phyloP scores from a whole-genome alignment of 495 filamentous ascomycete genomes.

The Annulohypoxylon nitens region DNA sequence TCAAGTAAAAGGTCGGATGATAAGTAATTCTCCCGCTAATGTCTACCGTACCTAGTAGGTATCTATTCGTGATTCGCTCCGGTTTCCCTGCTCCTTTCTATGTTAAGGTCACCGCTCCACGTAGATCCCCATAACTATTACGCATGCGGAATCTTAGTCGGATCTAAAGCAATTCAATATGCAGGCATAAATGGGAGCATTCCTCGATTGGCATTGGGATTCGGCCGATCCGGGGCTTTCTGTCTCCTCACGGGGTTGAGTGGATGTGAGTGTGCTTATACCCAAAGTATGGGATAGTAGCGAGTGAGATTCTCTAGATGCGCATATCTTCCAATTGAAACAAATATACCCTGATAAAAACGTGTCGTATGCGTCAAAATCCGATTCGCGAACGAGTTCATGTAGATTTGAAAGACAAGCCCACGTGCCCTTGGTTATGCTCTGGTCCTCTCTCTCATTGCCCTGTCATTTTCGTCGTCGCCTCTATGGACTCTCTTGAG shows the following conservation, averaged over 20 bases:
- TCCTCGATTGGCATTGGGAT: background rate
- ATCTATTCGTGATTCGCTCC: slow-evolving; percentile 5
- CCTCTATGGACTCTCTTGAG: slow-evolving; percentile 39
- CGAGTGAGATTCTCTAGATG: background rate
- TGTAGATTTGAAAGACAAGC: background rate
- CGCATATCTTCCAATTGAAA: background rate
- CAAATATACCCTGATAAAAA: background rate
- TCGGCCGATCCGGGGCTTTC: background rate
- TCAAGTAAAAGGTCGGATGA: background rate
- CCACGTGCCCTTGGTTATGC: background rate
- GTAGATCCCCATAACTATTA: background rate
- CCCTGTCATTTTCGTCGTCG: slow-evolving; percentile 26
- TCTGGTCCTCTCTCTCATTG: slow-evolving; percentile 1
- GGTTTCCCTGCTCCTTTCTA: background rate
- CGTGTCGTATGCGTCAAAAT: background rate
- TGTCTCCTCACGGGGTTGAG: background rate
- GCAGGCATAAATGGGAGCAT: background rate
- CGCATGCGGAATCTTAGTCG: background rate
- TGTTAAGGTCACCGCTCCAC: slow-evolving; percentile 17
- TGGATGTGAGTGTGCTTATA: background rate
- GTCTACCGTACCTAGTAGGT: background rate
- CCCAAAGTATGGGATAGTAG: background rate
- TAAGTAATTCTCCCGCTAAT: background rate
- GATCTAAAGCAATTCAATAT: background rate
- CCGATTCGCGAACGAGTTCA: no score